Percentiles rank a stretch among this genome's conserved stretches.
Evolutionary conservation across 2,329 filamentous ascomycete species (phyloP).

Genomic region (Cercospora beticola): DNA sequence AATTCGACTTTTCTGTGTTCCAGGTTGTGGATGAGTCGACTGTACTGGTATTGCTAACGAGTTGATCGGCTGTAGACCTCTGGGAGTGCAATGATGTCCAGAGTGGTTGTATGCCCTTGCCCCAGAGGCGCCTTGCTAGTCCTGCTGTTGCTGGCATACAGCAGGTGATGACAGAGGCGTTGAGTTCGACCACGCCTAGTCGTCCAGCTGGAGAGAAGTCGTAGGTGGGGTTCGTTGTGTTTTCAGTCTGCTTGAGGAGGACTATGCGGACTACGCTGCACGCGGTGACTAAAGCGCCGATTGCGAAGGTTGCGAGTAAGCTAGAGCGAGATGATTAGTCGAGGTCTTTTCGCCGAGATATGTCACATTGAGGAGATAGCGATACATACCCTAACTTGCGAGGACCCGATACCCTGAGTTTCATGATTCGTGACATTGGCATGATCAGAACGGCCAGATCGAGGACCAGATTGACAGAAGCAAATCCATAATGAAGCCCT

Average conservation of each 20-base stretch:
- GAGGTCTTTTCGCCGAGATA: background rate
- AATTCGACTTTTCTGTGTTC: background rate
- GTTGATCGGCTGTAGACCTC: background rate
- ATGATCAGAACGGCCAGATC: background rate
- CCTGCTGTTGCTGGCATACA: conserved; percentile 12
- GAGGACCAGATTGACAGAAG: background rate
- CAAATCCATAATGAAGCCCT: conserved; percentile 3
- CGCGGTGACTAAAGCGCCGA: background rate
- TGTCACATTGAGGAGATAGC: background rate
- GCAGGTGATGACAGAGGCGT: conserved; percentile 7
- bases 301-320: conserved; percentile 4
- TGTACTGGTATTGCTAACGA: background rate
- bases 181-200: conserved; percentile 8
- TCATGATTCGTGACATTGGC: background rate
- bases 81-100: background rate
- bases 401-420: background rate
- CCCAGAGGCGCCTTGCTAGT: conserved; percentile 3
- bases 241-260: conserved; percentile 5
- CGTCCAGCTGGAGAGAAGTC: conserved; percentile 9
- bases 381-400: conserved; percentile 7
- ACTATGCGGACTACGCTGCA: conserved; percentile 12
- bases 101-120: background rate
- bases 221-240: background rate
- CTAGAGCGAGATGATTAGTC: background rate
- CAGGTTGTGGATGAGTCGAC: background rate